Evolutionary conservation across 106 monocot genomes (phyloP).

Genomic region (Narthecium ossifragum): DNA sequence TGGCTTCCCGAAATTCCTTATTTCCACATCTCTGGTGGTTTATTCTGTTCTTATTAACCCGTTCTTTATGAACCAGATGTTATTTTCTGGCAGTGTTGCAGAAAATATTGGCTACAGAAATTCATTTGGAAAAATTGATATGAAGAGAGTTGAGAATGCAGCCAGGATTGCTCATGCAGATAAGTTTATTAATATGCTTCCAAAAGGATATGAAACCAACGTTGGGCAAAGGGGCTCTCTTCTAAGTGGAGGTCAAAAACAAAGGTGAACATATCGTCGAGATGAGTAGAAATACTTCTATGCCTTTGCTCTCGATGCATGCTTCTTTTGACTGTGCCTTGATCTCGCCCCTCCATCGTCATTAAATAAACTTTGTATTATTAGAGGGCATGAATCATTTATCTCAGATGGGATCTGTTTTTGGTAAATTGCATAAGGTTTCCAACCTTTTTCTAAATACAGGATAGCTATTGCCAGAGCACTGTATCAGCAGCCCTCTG

Average conservation of each 20-base stretch:
- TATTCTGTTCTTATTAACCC: not conserved
- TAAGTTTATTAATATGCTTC: constrained; percentile 61
- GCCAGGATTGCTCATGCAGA: constrained; percentile 81
- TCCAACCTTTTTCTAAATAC: no score
- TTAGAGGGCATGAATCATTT: not conserved
- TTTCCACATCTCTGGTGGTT: no score
- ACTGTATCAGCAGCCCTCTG: constrained; percentile 59
- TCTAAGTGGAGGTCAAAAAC: constrained; percentile 86
- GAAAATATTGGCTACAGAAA: constrained; percentile 88
- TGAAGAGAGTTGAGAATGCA: constrained; percentile 53
- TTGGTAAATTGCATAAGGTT: no score
- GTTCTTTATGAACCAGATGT: constrained; percentile 25
- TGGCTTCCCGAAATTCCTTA: no score
- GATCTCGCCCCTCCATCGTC: no score
- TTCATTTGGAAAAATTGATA: constrained; percentile 29
- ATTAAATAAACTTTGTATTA: no score
- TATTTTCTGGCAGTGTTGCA: constrained; percentile 81
- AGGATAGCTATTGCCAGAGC: constrained; percentile 83
- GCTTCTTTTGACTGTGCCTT: no score
- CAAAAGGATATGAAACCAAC: constrained; percentile 56
- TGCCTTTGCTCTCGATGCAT: no score
- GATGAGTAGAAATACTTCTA: no score
- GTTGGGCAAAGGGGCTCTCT: constrained; percentile 69
- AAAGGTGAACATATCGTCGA: constrained; percentile 50
- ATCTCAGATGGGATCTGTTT: not conserved